Evolutionary conservation across 305 asterid species (phyloP).

Genomic region (Fraxinus floribunda): DNA sequence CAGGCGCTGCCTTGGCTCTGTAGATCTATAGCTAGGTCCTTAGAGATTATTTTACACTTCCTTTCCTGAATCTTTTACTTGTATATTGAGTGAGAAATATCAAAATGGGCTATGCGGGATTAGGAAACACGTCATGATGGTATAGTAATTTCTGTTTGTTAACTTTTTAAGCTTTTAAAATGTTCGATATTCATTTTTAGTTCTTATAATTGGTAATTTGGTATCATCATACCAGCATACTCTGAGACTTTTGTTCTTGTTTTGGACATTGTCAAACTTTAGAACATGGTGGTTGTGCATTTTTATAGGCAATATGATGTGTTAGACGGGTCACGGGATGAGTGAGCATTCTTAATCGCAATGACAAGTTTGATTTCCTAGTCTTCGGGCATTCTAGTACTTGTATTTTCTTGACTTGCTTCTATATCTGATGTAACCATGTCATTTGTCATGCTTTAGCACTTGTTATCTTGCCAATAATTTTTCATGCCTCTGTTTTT

Average conservation of each 20-base stretch:
- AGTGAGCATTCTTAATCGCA: neutral
- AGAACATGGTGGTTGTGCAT: neutral
- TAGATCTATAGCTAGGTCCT: neutral
- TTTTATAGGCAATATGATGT: neutral
- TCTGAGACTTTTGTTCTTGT: neutral
- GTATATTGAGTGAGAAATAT: neutral
- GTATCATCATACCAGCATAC: neutral
- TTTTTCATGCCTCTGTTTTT: neutral
- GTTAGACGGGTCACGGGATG: neutral
- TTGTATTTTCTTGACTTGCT: conserved; percentile 16
- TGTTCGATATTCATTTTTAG: neutral
- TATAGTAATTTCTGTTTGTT: neutral
- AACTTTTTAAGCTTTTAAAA: neutral
- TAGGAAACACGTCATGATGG: neutral
- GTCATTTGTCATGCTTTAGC: conserved; percentile 7
- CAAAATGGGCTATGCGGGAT: neutral
- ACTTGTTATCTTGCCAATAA: neutral
- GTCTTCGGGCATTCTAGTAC: conserved; percentile 11
- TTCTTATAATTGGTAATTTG: neutral
- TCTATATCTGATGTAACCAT: conserved; percentile 1
- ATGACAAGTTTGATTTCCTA: conserved; percentile 5
- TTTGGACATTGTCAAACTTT: neutral
- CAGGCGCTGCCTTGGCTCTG: neutral
- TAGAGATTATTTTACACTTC: neutral
- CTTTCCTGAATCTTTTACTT: neutral